Evolutionary conservation across 2,329 filamentous ascomycete genomes (phyloP).

Genomic region (Fusarium sambucinum): DNA sequence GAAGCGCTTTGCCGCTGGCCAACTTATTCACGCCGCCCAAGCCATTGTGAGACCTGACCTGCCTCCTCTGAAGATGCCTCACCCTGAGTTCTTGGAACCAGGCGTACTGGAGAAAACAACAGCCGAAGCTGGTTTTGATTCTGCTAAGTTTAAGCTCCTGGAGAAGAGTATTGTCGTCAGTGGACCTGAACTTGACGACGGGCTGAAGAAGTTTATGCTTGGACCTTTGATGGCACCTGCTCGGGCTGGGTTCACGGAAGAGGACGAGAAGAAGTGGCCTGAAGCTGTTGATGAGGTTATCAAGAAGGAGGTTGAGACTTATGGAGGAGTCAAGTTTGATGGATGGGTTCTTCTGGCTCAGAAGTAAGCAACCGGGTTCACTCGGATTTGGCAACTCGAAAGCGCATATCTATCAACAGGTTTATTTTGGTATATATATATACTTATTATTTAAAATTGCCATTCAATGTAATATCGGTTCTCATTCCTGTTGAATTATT

Average conservation of each 20-base stretch:
- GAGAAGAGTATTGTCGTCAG: constrained; percentile 25
- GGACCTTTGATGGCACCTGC: constrained; percentile 39
- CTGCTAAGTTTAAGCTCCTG: constrained; percentile 19
- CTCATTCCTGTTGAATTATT: background rate
- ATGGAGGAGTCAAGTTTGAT: constrained; percentile 44
- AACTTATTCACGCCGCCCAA: constrained; percentile 49
- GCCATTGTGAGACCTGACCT: constrained; percentile 46
- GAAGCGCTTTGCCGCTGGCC: constrained; percentile 44
- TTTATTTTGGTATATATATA: no score
- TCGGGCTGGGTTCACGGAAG: constrained; percentile 37
- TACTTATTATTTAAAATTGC: background rate
- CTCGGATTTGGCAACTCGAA: background rate
- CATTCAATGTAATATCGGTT: no score
- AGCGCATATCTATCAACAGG: background rate
- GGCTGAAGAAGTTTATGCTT: constrained; percentile 43
- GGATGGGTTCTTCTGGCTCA: constrained; percentile 44
- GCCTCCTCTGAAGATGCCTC: constrained; percentile 43
- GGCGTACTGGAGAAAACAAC: constrained; percentile 41
- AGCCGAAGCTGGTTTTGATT: constrained; percentile 43
- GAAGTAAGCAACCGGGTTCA: constrained; percentile 13
- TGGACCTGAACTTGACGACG: constrained; percentile 31
- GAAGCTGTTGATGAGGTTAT: constrained; percentile 39
- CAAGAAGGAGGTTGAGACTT: constrained; percentile 27
- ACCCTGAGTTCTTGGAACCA: constrained; percentile 44
- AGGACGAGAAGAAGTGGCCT: constrained; percentile 44